Evolutionary conservation across 257 asterid species (phyloP), one percentile per base, ranked within the genome.

Genomic region (Fraxinus anomala): DNA sequence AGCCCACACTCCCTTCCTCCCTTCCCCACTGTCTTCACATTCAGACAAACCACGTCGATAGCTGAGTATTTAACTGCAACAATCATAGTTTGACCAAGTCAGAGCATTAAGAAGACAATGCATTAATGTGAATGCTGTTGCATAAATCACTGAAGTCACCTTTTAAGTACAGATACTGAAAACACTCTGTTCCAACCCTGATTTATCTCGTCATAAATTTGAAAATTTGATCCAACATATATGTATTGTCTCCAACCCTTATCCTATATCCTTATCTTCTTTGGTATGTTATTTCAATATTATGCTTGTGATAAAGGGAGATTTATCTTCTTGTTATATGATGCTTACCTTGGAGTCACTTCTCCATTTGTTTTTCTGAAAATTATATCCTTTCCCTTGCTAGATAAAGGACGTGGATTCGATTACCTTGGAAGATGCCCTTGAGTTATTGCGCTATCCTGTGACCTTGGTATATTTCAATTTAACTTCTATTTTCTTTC

Each of bases 371-470:
- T 80, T 80, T 72, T 21, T 80, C 79, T 74, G 74, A 77, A 47
- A 47, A 65, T 66, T 3, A 6, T 75, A 73, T 30, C 54, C 49
- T 78, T 36, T 69, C 81, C 61, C 16, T 67, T 74, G 63, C 77
- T 81, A 90, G 96, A 87, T 87, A 78, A 90, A 91, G 87, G 90
- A 93, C 70, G 84, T 84, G 56, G 73, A 75, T 74, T 88, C 96
- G 77, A 79, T 95, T 79, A 91, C 98, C 65, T 77, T 93, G 85
- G 97, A 95, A 78, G 82, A 74, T 73, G 97, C 99, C 68, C 91
- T 95, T 23, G 94, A 91, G 74, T 82, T 95, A 69, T 89, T 95
- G 81, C 84, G 88, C 81, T 95, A 93, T 88, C 99, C 99, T 51
- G 80, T 93, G 74, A 87, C 92, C 76, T 83, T 95, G 93, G 99